A percentile compares a stretch with the other conserved stretches of the same genome.
Conservation (phyloP, 2,329 filamentous ascomycete genomes). For the Lachnellula subtilissima region DNA sequence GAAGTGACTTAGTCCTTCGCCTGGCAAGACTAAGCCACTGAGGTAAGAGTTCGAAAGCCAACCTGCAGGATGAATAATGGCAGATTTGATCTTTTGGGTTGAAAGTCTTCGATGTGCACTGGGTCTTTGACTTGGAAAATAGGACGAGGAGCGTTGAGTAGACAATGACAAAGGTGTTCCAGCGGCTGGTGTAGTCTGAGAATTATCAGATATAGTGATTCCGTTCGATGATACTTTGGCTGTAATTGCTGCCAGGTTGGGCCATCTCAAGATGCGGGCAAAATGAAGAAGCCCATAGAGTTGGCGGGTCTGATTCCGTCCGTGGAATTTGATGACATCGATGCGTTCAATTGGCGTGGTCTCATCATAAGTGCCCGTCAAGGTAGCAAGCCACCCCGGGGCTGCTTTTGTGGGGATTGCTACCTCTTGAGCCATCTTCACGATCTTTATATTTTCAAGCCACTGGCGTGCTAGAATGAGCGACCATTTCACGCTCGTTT, state of each 20-base stretch:
- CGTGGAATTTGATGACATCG: conserved; percentile 32
- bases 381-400: conserved; percentile 49
- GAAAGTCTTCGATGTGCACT: conserved; percentile 21
- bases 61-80: conserved; percentile 53
- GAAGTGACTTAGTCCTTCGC: conserved; percentile 57
- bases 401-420: conserved; percentile 29
- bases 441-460: conserved; percentile 63
- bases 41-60: conserved; percentile 67
- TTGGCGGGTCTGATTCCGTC: conserved; percentile 52
- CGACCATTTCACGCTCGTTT: conserved; percentile 61
- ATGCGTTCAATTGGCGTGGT: conserved; percentile 37
- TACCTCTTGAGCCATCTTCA: conserved; percentile 36
- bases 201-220: conserved; percentile 24
- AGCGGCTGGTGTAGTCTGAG: conserved; percentile 19
- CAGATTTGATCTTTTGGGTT: conserved; percentile 43
- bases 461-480: conserved; percentile 59
- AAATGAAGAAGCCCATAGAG: conserved; percentile 59
- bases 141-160: conserved; percentile 27
- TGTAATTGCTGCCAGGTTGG: conserved; percentile 44
- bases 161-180: conserved; percentile 29
- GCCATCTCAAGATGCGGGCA: conserved; percentile 58
- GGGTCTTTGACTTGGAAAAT: conserved; percentile 28
- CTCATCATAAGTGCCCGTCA: conserved; percentile 47
- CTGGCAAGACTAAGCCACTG: conserved; percentile 60
- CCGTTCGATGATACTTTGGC: conserved; percentile 30